Conservation (phyloP, 306 rosid genomes). For the Quillaja saponaria region DNA sequence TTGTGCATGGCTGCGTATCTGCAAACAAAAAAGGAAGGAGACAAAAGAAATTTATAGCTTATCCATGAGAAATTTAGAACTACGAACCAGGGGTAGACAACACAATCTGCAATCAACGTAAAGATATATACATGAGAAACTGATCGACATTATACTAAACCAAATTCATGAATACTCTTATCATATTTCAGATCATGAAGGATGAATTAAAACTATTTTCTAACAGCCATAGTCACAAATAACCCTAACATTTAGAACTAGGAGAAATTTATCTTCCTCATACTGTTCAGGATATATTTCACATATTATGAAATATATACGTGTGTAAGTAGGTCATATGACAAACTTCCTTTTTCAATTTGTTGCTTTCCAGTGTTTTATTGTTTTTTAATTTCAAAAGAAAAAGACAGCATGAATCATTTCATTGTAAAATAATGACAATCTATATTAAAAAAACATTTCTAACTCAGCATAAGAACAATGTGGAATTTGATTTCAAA, state of each 20-base stretch:
- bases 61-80: constrained; percentile 2
- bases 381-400: background rate
- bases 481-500: constrained; percentile 3
- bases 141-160: constrained; percentile 8
- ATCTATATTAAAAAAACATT: background rate
- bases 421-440: constrained; percentile 2
- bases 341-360: constrained; percentile 7
- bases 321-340: constrained; percentile 1
- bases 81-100: background rate
- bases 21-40: constrained; percentile 24
- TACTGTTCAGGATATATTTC: no score
- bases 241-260: background rate
- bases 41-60: constrained; percentile 5
- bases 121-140: constrained; percentile 4
- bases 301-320: no score
- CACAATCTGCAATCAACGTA: background rate
- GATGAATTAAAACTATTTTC: background rate
- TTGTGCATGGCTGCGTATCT: constrained; percentile 98
- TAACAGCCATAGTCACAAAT: background rate
- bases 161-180: background rate
- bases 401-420: constrained; percentile 10
- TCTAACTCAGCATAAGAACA: background rate
- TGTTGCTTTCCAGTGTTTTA: background rate
- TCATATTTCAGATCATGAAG: background rate
- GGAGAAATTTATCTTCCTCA: no score